Evolutionary conservation across 129 eudicot genomes (phyloP), one percentile per base, ranked within the genome.

Genomic region (Helianthus tuberosus): DNA sequence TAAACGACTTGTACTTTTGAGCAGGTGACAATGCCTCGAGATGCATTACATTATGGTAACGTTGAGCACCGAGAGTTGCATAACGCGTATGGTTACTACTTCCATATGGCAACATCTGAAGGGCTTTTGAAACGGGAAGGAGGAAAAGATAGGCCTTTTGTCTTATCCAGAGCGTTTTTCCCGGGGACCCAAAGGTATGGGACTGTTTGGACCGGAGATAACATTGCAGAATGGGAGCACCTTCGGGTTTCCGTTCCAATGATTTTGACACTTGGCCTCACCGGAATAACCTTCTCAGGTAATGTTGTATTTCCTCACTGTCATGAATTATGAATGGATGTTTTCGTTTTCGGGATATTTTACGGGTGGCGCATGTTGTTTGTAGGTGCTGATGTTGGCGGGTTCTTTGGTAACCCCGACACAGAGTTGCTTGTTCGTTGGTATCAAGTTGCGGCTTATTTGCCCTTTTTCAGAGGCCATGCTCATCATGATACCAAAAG

Each of bases 401-500:
- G 96, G 25, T 95, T 95, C 70, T 95, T 95, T 63, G 99, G 99
- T 60, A 95, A 95, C 79, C 96, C 99, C 14, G 99, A 91, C 67
- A 82, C 92, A 0, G 99, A 95, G 84, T 69, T 95, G 70, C 84
- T 95, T 80, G 96, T 95, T 77, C 97, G 99, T 16, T 95, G 99
- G 99, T 95, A 95, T 84, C 99, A 95, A 79, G 82, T 95, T 6
- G 99, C 94, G 64, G 97, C 99, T 72, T 95, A 85, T 82, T 91
- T 91, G 74, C 99, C 99, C 7, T 95, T 95, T 83, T 95, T 95
- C 71, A 87, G 99, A 69, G 99, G 81, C 5, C 99, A 95, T 77
- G 99, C 99, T 36, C 99, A 95, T 80, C 99, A 95, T 52, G 99
- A 95, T 83, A 95, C 99, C 44, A 95, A 95, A 82, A 88, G 99